Evolutionary conservation across 192 early-diverging fungal species (phyloP).

Genomic region (Rhizoclosmatium globosum): DNA sequence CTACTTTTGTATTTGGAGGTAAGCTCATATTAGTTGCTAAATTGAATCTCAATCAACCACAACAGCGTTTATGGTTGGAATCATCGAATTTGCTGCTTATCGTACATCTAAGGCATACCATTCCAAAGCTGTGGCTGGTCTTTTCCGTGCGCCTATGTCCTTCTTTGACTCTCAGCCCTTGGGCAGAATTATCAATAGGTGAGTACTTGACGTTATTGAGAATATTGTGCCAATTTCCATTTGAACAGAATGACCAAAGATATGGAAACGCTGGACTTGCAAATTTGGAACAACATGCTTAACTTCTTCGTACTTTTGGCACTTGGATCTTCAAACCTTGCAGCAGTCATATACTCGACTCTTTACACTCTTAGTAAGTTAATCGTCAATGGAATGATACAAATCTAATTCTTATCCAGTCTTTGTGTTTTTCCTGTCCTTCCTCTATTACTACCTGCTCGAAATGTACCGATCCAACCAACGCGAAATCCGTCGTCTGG

Average conservation of each 20-base stretch:
- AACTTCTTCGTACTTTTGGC: slow-evolving; percentile 64
- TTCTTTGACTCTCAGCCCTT: slow-evolving; percentile 68
- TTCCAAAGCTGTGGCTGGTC: slow-evolving; percentile 42
- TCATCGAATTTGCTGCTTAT: slow-evolving; percentile 34
- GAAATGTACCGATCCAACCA: slow-evolving; percentile 45
- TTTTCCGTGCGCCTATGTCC: slow-evolving; percentile 62
- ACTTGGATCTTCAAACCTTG: not conserved
- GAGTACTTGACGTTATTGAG: slow-evolving; percentile 50
- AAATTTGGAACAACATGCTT: slow-evolving; percentile 54
- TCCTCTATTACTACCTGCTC: slow-evolving; percentile 45
- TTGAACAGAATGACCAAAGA: slow-evolving; percentile 63
- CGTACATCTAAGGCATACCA: slow-evolving; percentile 51
- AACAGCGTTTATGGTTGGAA: slow-evolving; percentile 19
- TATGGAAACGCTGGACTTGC: slow-evolving; percentile 59
- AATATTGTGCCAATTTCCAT: not conserved
- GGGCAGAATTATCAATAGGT: slow-evolving; percentile 72
- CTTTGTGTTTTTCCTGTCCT: slow-evolving; percentile 26
- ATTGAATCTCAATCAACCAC: not conserved
- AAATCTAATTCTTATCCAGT: not conserved
- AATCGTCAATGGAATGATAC: no score
- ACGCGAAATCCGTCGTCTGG: slow-evolving; percentile 71
- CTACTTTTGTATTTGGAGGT: slow-evolving; percentile 1
- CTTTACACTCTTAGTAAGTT: not conserved
- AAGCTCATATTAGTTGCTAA: no score
- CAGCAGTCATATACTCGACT: not conserved